phyloP scores from a whole-genome alignment of 768 basidiomycete species.

The Podaxis carcinomalis region DNA sequence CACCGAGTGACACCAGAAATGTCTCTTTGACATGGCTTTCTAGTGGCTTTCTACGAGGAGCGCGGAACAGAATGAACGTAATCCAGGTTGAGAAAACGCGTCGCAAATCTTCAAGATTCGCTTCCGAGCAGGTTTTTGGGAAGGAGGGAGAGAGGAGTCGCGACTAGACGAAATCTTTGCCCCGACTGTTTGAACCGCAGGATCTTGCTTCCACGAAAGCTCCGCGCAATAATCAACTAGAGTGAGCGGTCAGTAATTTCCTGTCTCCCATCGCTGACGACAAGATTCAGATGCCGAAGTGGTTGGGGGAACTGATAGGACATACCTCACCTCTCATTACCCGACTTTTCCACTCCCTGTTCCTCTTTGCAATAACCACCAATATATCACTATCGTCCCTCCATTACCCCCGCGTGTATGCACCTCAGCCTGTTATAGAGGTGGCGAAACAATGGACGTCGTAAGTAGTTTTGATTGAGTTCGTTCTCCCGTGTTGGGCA shows the following conservation, averaged over 20 bases:
- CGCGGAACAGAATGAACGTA: too few relatives aligned
- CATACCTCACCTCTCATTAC: background rate
- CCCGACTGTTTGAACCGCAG: too few relatives aligned
- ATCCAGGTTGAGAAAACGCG: too few relatives aligned
- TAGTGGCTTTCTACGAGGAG: too few relatives aligned
- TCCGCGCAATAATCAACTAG: background rate
- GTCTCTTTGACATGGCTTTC: too few relatives aligned
- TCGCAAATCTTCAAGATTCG: too few relatives aligned
- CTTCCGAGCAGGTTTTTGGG: too few relatives aligned
- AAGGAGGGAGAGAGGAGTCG: too few relatives aligned
- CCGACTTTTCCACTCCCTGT: background rate
- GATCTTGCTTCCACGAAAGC: too few relatives aligned
- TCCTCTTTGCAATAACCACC: background rate
- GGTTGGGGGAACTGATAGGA: background rate
- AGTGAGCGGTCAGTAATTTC: background rate
- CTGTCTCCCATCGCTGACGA: background rate
- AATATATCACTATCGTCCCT: background rate
- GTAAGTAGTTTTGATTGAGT: background rate
- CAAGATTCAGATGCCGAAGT: background rate
- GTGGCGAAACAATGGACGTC: background rate
- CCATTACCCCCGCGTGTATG: background rate
- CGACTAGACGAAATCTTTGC: too few relatives aligned
- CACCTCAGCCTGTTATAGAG: background rate
- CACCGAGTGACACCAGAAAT: too few relatives aligned
- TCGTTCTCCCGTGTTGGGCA: background rate